phyloP scores from a whole-genome alignment of 805 yeast genomes.

The Starmerella bombi region DNA sequence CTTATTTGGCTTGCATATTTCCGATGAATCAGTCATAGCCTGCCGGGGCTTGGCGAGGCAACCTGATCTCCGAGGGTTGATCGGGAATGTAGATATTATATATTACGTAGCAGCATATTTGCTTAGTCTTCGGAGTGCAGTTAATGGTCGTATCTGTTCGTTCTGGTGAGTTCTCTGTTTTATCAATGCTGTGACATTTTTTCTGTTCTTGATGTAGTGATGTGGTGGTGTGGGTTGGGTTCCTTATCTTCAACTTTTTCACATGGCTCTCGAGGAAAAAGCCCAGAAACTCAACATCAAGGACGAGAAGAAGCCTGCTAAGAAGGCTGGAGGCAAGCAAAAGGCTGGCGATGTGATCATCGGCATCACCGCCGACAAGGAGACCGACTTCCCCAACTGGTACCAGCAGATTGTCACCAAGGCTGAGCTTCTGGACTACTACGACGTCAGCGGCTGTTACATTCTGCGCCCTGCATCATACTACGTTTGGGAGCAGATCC shows the following conservation, averaged over 20 bases:
- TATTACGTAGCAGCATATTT: too few relatives aligned
- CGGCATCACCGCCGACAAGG: conserved; percentile 92
- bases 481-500: conserved; percentile 88
- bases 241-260: not conserved
- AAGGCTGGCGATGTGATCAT: conserved; percentile 27
- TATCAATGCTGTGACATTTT: too few relatives aligned
- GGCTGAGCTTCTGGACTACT: conserved; percentile 97
- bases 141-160: too few relatives aligned
- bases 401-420: conserved; percentile 91
- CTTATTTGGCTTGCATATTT: too few relatives aligned
- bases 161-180: too few relatives aligned
- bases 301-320: conserved; percentile 48
- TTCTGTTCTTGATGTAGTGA: too few relatives aligned
- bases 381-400: conserved; percentile 90
- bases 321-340: conserved; percentile 6
- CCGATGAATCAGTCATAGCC: too few relatives aligned
- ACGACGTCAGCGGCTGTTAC: conserved; percentile 97
- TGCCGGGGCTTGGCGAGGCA: too few relatives aligned
- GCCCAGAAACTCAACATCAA: conserved; percentile 73
- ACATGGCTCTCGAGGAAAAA: conserved; percentile 17
- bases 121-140: too few relatives aligned
- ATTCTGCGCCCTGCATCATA: conserved; percentile 94
- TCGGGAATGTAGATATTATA: too few relatives aligned
- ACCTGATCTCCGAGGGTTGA: too few relatives aligned
- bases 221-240: too few relatives aligned